phyloP scores from a whole-genome alignment of 2,329 filamentous ascomycete species.

The Pseudogymnoascus sp. region DNA sequence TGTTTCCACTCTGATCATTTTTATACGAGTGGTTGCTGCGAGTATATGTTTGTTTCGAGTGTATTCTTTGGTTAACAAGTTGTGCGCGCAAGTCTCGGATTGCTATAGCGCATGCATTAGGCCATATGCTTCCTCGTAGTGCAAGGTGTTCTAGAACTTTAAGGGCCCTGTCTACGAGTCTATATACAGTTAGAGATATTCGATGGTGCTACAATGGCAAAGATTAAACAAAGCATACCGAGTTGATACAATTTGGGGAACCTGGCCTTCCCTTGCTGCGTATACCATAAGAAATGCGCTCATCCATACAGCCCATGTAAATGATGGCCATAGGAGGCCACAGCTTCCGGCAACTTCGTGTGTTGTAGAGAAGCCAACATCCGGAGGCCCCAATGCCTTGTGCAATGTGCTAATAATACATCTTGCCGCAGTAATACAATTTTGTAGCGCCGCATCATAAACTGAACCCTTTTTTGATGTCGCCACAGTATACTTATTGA shows the following conservation, averaged over 20 bases:
- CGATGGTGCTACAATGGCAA: not conserved
- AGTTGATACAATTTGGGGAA: constrained; percentile 29
- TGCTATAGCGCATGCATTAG: constrained; percentile 35
- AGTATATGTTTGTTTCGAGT: not conserved
- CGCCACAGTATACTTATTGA: constrained; percentile 41
- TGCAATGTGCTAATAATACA: constrained; percentile 35
- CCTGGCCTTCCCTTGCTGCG: constrained; percentile 37
- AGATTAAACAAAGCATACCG: constrained; percentile 27
- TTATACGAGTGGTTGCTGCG: not conserved
- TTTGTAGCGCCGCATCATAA: constrained; percentile 39
- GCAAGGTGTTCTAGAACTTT: constrained; percentile 32
- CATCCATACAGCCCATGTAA: constrained; percentile 45
- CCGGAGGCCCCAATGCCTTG: constrained; percentile 20
- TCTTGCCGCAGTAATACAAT: constrained; percentile 40
- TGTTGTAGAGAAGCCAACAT: not conserved
- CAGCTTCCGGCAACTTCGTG: constrained; percentile 18
- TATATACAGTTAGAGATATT: constrained; percentile 18
- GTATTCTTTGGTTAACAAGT: not conserved
- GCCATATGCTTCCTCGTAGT: constrained; percentile 33
- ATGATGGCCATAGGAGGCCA: constrained; percentile 40
- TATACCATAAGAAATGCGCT: constrained; percentile 42
- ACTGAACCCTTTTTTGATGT: constrained; percentile 33
- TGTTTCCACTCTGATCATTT: not conserved
- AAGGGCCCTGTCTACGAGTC: constrained; percentile 23
- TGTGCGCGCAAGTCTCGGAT: constrained; percentile 30